Evolutionary conservation across 805 yeast species (phyloP).

Genomic region (Candida manassasensis): DNA sequence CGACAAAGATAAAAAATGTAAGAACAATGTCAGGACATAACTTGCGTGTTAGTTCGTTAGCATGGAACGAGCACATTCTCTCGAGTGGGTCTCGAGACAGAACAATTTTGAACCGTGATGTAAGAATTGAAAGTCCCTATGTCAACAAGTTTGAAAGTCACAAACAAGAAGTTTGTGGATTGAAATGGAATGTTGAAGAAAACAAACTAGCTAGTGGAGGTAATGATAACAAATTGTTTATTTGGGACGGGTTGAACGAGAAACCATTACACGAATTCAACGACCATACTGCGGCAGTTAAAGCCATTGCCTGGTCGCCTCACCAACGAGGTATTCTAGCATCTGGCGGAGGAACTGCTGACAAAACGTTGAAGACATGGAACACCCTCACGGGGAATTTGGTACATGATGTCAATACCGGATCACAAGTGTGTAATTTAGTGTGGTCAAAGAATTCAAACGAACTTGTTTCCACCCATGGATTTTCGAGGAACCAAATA

Average conservation of each 20-base stretch:
- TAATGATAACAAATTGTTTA: constrained; percentile 79
- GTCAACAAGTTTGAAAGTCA: constrained; percentile 69
- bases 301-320: constrained; percentile 97
- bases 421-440: constrained; percentile 93
- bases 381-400: constrained; percentile 76
- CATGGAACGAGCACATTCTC: constrained; percentile 91
- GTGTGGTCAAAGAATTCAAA: constrained; percentile 90
- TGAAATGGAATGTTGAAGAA: constrained; percentile 88
- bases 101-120: constrained; percentile 84
- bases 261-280: constrained; percentile 68
- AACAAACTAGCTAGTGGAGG: constrained; percentile 94
- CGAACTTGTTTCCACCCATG: constrained; percentile 92
- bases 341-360: constrained; percentile 96
- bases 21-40: constrained; percentile 91
- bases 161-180: constrained; percentile 93
- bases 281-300: constrained; percentile 92
- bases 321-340: constrained; percentile 93
- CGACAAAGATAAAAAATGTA: constrained; percentile 71
- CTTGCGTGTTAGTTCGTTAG: constrained; percentile 76
- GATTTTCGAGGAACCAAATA: constrained; percentile 85
- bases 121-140: constrained; percentile 78
- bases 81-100: constrained; percentile 86
- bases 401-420: constrained; percentile 81
- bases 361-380: constrained; percentile 87
- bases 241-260: constrained; percentile 78